These are phyloP conservation scores for Pseudogymnoascus sp. DNA, from an alignment of 2,329 filamentous ascomycete species.

Conservation along the genomic window DNA sequence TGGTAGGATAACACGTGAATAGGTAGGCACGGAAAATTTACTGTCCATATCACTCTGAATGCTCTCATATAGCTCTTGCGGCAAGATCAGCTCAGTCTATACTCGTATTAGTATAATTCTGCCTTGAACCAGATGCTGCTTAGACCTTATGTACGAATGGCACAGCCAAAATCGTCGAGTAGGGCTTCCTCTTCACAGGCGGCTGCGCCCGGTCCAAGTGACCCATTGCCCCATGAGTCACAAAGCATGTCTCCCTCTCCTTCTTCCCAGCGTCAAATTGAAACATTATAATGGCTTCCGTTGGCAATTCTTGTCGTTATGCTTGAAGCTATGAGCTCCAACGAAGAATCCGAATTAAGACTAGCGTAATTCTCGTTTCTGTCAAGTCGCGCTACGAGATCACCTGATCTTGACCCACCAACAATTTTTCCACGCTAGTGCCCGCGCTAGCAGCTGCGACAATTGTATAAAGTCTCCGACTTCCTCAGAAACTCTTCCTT, in stretches of 20 bases:
- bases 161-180: conserved; percentile 56
- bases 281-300: conserved; percentile 30
- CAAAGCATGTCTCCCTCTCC: conserved; percentile 57
- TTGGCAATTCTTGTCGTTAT: not conserved
- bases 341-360: not conserved
- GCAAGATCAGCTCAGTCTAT: conserved; percentile 64
- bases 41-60: conserved; percentile 44
- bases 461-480: conserved; percentile 1
- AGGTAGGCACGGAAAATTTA: conserved; percentile 36
- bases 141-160: conserved; percentile 59
- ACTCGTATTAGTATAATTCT: not conserved
- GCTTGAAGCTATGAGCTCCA: not conserved
- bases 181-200: conserved; percentile 67
- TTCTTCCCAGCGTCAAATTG: conserved; percentile 31
- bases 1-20: conserved; percentile 63
- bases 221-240: conserved; percentile 58
- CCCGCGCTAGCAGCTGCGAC: conserved; percentile 1
- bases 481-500: conserved; percentile 11
- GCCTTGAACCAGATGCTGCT: not conserved
- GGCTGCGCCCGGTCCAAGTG: conserved; percentile 64
- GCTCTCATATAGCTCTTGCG: conserved; percentile 49
- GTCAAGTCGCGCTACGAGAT: not conserved
- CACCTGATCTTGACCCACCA: not conserved
- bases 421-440: not conserved
- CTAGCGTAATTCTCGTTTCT: not conserved